Base-by-base conservation (phyloP, 371 early-diverging fungal genomes). In the Blyttiomyces sp. region DNA sequence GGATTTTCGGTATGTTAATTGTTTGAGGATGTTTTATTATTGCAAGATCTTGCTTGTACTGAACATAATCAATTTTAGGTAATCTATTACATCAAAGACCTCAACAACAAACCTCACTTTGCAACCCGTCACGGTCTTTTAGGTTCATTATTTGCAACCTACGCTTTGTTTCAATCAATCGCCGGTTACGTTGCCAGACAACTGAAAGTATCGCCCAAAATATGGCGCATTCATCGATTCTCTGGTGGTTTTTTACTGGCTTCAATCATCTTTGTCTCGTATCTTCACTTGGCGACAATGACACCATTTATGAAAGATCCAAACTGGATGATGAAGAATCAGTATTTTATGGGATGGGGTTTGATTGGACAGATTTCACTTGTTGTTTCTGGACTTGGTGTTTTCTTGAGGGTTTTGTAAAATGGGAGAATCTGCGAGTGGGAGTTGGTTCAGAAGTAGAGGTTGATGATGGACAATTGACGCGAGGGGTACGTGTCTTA, bases 91-190 rank as follows among this genome's bases (percentile, higher is more conserved):
- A 26, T 30, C 48, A 57, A 57, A 28, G 9, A 9, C 24, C 5
- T 42, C 27, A 57, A 57, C 21, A 30, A 24, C n/a, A 23, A 26
- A 6, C 30, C 57, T 2, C 57, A 57, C 33, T 57, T 57, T 33
- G 23, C 57, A 5, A 31, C 57, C 7, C 23, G 28, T 30, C 57
- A 57, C 26, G 45, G 48, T 3, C 19, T 28, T 24, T 5, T 48
- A 4, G 57, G 57, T 7, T 5, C 30, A 9, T 11, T 44, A 26
- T 5, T 57, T 13, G 5, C 36, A 32, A 33, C n/a, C 11, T 16
- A 46, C 4, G 45, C 23, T 6, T 9, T 30, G 16, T 4, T 44
- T 24, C 57, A 57, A 24, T 30, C 32, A 16, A 3, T 46, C 28
- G 57, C 31, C 6, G 57, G 57, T 9, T 27, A 33, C 11, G 23